Evolutionary conservation across 495 filamentous ascomycete species (phyloP).

Genomic region (Podospora fimiseda): DNA sequence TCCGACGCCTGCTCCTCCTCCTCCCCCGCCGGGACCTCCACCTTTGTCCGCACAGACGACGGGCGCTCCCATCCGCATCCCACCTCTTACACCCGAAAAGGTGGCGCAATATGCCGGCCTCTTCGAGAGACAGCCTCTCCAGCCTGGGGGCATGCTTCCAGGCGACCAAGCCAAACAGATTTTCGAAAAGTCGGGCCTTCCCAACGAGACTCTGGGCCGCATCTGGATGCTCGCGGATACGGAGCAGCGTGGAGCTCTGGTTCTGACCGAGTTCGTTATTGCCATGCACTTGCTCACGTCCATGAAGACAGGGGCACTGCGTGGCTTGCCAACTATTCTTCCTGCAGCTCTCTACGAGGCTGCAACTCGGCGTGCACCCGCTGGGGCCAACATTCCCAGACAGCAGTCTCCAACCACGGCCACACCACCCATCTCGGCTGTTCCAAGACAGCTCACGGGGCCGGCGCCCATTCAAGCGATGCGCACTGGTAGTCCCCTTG

Average conservation of each 20-base stretch:
- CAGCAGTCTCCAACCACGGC: constrained; percentile 33
- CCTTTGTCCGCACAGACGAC: constrained; percentile 58
- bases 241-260: constrained; percentile 83
- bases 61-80: constrained; percentile 75
- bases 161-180: constrained; percentile 89
- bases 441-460: constrained; percentile 43
- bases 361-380: constrained; percentile 61
- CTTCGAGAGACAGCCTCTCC: constrained; percentile 80
- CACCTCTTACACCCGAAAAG: constrained; percentile 82
- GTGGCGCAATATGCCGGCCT: constrained; percentile 75
- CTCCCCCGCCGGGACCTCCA: constrained; percentile 47
- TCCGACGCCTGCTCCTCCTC: constrained; percentile 34
- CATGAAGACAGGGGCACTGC: constrained; percentile 73
- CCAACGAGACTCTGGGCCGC: constrained; percentile 81
- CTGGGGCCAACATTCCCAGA: constrained; percentile 35
- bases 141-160: constrained; percentile 68
- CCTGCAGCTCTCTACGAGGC: constrained; percentile 89
- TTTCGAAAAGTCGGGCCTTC: constrained; percentile 84
- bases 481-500: constrained; percentile 66
- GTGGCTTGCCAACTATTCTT: constrained; percentile 70
- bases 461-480: constrained; percentile 31
- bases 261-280: constrained; percentile 88
- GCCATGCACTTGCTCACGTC: constrained; percentile 96
- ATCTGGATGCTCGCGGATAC: constrained; percentile 96
- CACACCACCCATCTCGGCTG: constrained; percentile 32